Evolutionary conservation across 2,329 filamentous ascomycete species (phyloP).

Genomic region (Geosmithia morbida): DNA sequence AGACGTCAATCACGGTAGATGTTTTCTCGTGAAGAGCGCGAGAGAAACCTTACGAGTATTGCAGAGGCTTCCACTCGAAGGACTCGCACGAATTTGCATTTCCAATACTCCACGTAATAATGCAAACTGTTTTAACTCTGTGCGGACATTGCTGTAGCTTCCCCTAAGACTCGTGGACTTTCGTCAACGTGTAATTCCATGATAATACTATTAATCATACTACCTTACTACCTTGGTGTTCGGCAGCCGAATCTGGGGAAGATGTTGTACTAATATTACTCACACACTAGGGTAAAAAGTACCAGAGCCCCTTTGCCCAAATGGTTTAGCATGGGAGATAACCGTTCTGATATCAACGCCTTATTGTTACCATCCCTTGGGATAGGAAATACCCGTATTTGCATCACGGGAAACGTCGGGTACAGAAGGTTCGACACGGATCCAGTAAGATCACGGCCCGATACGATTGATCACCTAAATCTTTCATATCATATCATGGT

Average conservation of each 20-base stretch:
- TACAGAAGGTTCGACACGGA: not conserved
- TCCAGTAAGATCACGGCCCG: not conserved
- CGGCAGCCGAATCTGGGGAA: not conserved
- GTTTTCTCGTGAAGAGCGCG: no score
- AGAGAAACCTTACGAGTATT: no score
- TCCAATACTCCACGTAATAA: no score
- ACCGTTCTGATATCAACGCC: not conserved
- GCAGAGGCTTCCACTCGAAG: no score
- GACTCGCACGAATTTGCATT: no score
- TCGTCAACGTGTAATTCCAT: not conserved
- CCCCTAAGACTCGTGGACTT: not conserved
- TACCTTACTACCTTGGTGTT: not conserved
- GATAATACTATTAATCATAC: no score
- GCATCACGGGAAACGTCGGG: not conserved
- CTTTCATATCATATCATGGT: no score
- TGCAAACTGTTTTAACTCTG: no score
- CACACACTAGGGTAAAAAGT: not conserved
- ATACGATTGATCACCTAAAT: not conserved
- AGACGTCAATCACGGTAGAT: not conserved
- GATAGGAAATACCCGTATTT: not conserved
- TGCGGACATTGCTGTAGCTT: no score
- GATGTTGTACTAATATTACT: not conserved
- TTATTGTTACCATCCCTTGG: not conserved
- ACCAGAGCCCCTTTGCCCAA: not conserved
- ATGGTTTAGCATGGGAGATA: not conserved